These are phyloP conservation scores for Gautieria morchelliformis DNA, from an alignment of 768 basidiomycete genomes.

Conservation along the genomic window DNA sequence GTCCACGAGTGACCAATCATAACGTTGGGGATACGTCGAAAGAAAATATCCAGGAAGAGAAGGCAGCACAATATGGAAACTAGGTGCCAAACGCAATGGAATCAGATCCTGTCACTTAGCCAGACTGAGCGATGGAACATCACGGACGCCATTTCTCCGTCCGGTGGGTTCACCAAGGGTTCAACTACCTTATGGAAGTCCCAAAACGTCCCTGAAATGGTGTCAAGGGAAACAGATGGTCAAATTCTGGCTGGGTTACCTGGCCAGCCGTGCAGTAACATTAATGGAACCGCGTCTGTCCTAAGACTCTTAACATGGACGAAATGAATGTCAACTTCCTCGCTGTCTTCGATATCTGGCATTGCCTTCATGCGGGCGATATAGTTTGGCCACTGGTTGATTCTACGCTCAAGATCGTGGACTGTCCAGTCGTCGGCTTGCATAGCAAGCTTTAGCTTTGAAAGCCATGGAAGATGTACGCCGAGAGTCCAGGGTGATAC, in stretches of 20 bases:
- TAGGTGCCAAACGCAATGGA: not conserved
- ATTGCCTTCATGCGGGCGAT: constrained; percentile 6
- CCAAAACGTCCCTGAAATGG: constrained; percentile 10
- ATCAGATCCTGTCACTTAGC: not conserved
- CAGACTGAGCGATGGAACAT: not conserved
- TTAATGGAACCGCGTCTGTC: constrained; percentile 9
- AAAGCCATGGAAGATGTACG: constrained; percentile 6
- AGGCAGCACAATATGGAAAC: constrained; percentile 13
- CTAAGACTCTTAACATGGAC: constrained; percentile 8
- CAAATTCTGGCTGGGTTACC: not conserved
- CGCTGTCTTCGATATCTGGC: not conserved
- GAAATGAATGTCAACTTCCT: constrained; percentile 10
- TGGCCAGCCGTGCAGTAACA: constrained; percentile 13
- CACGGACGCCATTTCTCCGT: constrained; percentile 10
- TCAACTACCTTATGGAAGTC: constrained; percentile 15
- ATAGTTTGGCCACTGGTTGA: constrained; percentile 10
- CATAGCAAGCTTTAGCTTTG: constrained; percentile 5
- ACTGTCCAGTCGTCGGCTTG: constrained; percentile 8
- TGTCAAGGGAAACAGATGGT: not conserved
- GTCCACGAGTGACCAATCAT: constrained; percentile 10
- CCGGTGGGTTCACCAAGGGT: constrained; percentile 8
- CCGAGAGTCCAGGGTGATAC: constrained; percentile 6
- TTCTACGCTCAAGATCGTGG: not conserved
- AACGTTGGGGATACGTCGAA: constrained; percentile 9
- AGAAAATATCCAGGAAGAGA: constrained; percentile 14